Conservation (phyloP, 2,329 filamentous ascomycete genomes). For the Tolypocladium endophyticum region DNA sequence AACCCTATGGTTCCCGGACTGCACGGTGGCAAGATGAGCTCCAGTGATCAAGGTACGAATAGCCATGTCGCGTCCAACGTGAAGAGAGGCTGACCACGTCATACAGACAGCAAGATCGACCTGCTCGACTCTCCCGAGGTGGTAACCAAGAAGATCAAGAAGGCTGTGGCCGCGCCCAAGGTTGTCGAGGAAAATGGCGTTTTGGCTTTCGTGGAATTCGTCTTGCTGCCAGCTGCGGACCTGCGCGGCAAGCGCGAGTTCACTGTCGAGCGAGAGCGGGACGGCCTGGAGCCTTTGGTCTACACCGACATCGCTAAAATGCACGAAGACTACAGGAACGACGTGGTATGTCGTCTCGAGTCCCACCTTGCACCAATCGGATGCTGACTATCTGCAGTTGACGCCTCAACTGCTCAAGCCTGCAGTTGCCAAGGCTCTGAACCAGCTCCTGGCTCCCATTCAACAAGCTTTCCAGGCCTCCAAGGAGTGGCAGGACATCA, state of each 20-base stretch:
- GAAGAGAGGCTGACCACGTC: background rate
- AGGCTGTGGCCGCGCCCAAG: constrained; percentile 69
- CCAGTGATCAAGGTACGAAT: constrained; percentile 51
- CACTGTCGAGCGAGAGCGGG: constrained; percentile 53
- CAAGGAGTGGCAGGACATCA: constrained; percentile 62
- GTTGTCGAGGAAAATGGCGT: constrained; percentile 78
- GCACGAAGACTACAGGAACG: constrained; percentile 68
- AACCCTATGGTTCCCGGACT: constrained; percentile 84
- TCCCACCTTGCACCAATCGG: background rate
- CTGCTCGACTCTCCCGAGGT: constrained; percentile 69
- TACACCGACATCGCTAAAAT: constrained; percentile 70
- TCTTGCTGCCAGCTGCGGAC: constrained; percentile 68
- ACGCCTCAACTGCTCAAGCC: constrained; percentile 82
- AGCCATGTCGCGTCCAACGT: background rate
- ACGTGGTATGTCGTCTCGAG: constrained; percentile 48
- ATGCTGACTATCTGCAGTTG: constrained; percentile 29
- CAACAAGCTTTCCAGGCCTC: constrained; percentile 60
- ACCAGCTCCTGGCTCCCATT: constrained; percentile 67
- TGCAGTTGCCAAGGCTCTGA: constrained; percentile 66
- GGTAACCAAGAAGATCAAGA: constrained; percentile 75
- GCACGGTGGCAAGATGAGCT: constrained; percentile 76
- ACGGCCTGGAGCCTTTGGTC: constrained; percentile 59
- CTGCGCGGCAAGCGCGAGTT: constrained; percentile 55
- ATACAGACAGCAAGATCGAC: constrained; percentile 75
- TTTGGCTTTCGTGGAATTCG: constrained; percentile 75